Percentiles rank a stretch among this genome's conserved stretches.
Conservation (phyloP, 208 protist species). For the Leishmania guyanensis region DNA sequence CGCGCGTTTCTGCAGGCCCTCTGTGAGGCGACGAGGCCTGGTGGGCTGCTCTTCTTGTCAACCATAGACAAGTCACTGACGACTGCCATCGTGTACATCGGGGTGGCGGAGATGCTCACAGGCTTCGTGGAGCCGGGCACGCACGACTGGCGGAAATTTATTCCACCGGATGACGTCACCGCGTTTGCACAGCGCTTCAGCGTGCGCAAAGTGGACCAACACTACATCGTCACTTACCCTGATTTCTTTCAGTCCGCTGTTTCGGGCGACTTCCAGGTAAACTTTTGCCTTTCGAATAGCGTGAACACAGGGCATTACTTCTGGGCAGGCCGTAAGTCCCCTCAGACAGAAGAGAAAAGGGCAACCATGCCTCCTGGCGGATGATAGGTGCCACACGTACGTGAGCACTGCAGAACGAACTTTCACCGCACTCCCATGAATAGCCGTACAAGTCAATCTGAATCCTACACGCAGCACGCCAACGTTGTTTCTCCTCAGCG, state of each 20-base stretch:
- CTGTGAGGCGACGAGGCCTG: constrained; percentile 79
- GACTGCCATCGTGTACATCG: constrained; percentile 81
- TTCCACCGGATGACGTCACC: constrained; percentile 80
- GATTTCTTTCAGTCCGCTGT: constrained; percentile 62
- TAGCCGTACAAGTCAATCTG: not conserved
- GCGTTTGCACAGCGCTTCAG: constrained; percentile 42
- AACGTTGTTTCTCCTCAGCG: not conserved
- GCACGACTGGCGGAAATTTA: constrained; percentile 93
- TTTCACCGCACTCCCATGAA: not conserved
- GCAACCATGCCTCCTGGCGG: constrained; percentile 6
- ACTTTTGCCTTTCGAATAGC: constrained; percentile 57
- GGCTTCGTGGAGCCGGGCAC: constrained; percentile 84
- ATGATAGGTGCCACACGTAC: not conserved
- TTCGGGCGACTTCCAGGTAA: constrained; percentile 64
- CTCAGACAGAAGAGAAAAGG: not conserved
- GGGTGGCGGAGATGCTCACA: constrained; percentile 86
- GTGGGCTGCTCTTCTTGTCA: constrained; percentile 88
- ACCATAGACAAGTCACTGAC: constrained; percentile 92
- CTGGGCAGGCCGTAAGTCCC: constrained; percentile 72
- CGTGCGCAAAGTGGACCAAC: constrained; percentile 66
- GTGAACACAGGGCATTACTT: constrained; percentile 87
- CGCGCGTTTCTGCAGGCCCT: constrained; percentile 81
- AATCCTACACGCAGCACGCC: not conserved
- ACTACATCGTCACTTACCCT: constrained; percentile 74
- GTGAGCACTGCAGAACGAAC: not conserved